phyloP scores from a whole-genome alignment of 2,329 filamentous ascomycete genomes.

The Hirsutella minnesotensis region DNA sequence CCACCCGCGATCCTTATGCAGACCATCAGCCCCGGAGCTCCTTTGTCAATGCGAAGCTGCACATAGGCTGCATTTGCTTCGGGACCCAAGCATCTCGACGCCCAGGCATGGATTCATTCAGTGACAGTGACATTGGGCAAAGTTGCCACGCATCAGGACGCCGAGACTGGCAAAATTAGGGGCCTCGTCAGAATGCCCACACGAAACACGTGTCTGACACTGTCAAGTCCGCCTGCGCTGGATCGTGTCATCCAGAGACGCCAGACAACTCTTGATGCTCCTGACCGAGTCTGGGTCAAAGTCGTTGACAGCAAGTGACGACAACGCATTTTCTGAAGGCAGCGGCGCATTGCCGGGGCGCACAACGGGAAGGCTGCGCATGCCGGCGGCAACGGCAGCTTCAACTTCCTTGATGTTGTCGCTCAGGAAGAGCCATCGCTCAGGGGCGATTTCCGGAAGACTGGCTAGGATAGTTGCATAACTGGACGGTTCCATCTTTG shows the following conservation, averaged over 20 bases:
- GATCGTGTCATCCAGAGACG: background rate
- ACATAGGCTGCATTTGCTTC: too few species aligned
- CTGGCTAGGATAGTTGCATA: slow-evolving; percentile 51
- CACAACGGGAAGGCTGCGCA: slow-evolving; percentile 48
- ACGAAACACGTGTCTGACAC: too few species aligned
- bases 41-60: too few species aligned
- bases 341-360: slow-evolving; percentile 62
- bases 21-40: too few species aligned
- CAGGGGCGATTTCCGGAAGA: slow-evolving; percentile 29
- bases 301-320: slow-evolving; percentile 20
- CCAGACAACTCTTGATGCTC: slow-evolving; percentile 4
- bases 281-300: slow-evolving; percentile 16
- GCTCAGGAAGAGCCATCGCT: slow-evolving; percentile 64
- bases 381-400: slow-evolving; percentile 49
- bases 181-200: too few species aligned
- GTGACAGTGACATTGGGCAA: too few species aligned
- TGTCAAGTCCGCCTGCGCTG: background rate
- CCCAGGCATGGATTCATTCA: too few species aligned
- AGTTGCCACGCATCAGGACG: too few species aligned
- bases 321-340: slow-evolving; percentile 31
- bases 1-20: too few species aligned
- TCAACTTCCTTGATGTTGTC: slow-evolving; percentile 64
- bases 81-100: too few species aligned
- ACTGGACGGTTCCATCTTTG: slow-evolving; percentile 55
- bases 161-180: too few species aligned